These are phyloP conservation scores for Aphanocladium album DNA, from an alignment of 2,329 filamentous ascomycete species.

Conservation along the genomic window DNA sequence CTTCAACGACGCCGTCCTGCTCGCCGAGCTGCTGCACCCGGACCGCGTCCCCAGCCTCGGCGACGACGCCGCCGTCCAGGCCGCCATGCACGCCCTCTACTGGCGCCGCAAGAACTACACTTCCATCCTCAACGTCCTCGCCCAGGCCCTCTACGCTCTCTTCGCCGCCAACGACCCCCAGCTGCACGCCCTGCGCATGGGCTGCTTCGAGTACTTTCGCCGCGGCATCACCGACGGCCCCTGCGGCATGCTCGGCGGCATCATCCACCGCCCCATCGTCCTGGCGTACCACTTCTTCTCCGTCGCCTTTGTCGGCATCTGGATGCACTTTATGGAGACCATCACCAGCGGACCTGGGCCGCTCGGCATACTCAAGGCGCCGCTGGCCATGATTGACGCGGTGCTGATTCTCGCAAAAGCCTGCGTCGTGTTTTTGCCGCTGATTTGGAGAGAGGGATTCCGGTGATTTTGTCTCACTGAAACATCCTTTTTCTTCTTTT, in stretches of 20 bases:
- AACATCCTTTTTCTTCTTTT: constrained; percentile 1
- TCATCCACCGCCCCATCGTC: constrained; percentile 70
- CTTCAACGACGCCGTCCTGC: constrained; percentile 81
- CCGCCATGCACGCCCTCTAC: constrained; percentile 72
- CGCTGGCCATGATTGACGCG: constrained; percentile 60
- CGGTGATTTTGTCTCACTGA: constrained; percentile 19
- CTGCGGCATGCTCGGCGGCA: constrained; percentile 72
- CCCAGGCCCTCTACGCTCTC: constrained; percentile 84
- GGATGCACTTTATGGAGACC: constrained; percentile 47
- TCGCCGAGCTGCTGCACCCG: constrained; percentile 70
- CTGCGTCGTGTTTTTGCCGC: constrained; percentile 75
- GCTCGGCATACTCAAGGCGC: constrained; percentile 40
- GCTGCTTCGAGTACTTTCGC: constrained; percentile 92
- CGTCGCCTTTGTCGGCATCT: constrained; percentile 84
- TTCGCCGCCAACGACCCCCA: constrained; percentile 81
- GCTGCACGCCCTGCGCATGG: constrained; percentile 74
- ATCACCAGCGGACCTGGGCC: constrained; percentile 26
- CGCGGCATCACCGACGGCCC: constrained; percentile 71
- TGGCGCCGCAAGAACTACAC: constrained; percentile 79
- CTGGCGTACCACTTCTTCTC: constrained; percentile 92
- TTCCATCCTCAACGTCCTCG: constrained; percentile 94
- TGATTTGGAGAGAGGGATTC: constrained; percentile 63
- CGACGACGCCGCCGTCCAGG: constrained; percentile 60
- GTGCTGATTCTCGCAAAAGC: constrained; percentile 74
- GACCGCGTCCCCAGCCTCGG: constrained; percentile 62